These are phyloP conservation scores for Emmonsia crescens DNA, from an alignment of 2,329 filamentous ascomycete genomes.

Conservation along the genomic window DNA sequence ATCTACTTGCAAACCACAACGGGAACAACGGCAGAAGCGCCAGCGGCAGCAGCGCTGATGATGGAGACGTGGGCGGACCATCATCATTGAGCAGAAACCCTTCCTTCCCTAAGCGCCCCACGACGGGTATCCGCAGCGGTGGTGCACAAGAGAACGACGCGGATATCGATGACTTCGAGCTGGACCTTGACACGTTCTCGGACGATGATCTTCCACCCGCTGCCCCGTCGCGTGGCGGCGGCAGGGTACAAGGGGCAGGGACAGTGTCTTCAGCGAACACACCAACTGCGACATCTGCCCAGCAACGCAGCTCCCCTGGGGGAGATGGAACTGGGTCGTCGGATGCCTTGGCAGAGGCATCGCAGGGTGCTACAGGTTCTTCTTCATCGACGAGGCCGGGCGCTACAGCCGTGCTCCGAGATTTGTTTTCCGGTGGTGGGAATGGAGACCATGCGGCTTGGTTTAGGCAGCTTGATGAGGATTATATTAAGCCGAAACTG, in stretches of 20 bases:
- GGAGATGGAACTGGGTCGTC: slow-evolving; percentile 1
- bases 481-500: slow-evolving; percentile 86
- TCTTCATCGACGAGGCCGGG: slow-evolving; percentile 29
- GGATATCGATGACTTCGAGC: slow-evolving; percentile 27
- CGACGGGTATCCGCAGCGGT: neutral
- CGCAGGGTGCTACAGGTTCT: neutral
- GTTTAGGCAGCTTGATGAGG: slow-evolving; percentile 88
- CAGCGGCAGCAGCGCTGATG: slow-evolving; percentile 34
- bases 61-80: slow-evolving; percentile 42
- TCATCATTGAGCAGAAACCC: slow-evolving; percentile 5
- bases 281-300: neutral
- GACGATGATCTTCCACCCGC: slow-evolving; percentile 53
- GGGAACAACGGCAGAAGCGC: slow-evolving; percentile 34
- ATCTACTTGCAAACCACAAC: slow-evolving; percentile 36
- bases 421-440: slow-evolving; percentile 59
- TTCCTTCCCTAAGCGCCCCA: neutral
- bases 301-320: neutral
- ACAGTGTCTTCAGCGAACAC: slow-evolving; percentile 9
- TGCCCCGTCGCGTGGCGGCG: slow-evolving; percentile 23
- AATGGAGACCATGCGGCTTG: slow-evolving; percentile 80
- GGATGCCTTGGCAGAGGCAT: neutral
- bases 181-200: slow-evolving; percentile 30
- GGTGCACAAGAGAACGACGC: slow-evolving; percentile 19
- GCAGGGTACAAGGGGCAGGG: neutral
- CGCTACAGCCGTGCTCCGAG: slow-evolving; percentile 64